Evolutionary conservation across 768 basidiomycete species (phyloP), one percentile per base, ranked within the genome.

Genomic region (Suillus tomentosus): DNA sequence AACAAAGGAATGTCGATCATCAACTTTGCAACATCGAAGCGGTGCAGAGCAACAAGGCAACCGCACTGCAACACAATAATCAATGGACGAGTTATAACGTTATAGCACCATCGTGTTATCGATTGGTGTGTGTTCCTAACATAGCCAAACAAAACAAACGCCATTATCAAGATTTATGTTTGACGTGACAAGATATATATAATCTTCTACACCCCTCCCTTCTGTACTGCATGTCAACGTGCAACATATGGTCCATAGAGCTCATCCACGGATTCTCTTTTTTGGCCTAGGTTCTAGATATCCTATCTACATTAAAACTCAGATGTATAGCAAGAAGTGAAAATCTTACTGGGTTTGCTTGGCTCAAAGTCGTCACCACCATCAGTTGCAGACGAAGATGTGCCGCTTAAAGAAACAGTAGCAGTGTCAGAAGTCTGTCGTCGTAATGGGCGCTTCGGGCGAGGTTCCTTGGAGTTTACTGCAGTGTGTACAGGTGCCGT

Each of bases 361-460:
- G 57, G 11, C 22, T 76, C 74, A 40, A 66, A 42, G 3, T 77
- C 74, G 56, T 76, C 74, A 14, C 37, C 54, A 14, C 65, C 66
- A 31, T 76, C 74, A 45, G 74, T 63, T 11, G 74, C 73, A 53
- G 66, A 76, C 50, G 74, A 76, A 19, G 74, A 76, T 58, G 68
- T 66, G 47, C 71, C 74, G 51, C 74, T 76, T 50, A 76, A 75
- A 39, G 74, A 76, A 43, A 71, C 66, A 2, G 74, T 67, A 22
- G 69, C 64, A 1, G 74, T 77, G 22, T 73, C 76, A 58, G 56
- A 57, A 40, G 56, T 40, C 36, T 64, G 71, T 55, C 74, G 69
- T 57, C 74, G 74, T 40, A 45, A 31, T 13, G 66, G 62, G 54
- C 74, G 73, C 60, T 76, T 74, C 36, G 69, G 66, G 47, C 76